phyloP scores from a whole-genome alignment of 164 flowering plant species.

The Houttuynia cordata region DNA sequence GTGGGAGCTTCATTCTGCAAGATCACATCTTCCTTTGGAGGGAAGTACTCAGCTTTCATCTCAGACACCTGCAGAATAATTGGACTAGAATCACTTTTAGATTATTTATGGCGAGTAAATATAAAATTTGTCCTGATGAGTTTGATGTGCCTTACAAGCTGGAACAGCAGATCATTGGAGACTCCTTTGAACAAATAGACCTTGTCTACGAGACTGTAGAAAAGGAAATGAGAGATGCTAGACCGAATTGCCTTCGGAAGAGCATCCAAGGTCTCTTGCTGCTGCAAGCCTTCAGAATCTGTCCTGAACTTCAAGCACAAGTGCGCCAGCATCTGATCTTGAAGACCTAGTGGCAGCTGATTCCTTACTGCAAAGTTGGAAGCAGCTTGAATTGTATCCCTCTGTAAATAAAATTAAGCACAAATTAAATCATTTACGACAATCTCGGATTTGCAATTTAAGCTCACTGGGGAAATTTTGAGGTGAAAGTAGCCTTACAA shows the following conservation, averaged over 20 bases:
- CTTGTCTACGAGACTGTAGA: constrained; percentile 62
- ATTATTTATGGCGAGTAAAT: not conserved
- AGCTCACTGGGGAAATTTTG: not conserved
- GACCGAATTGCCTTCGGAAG: constrained; percentile 95
- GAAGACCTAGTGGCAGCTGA: constrained; percentile 55
- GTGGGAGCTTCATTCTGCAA: constrained; percentile 97
- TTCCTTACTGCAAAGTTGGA: constrained; percentile 82
- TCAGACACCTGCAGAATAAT: constrained; percentile 59
- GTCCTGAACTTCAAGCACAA: constrained; percentile 83
- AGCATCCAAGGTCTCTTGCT: constrained; percentile 75
- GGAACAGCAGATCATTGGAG: constrained; percentile 78
- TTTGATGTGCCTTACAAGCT: constrained; percentile 42
- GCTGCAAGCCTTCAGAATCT: constrained; percentile 86
- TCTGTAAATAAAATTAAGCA: constrained; percentile 26
- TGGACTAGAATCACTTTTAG: not conserved
- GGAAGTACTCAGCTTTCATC: constrained; percentile 91
- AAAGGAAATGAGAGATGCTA: constrained; percentile 74
- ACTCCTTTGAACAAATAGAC: constrained; percentile 78
- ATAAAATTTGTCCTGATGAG: not conserved
- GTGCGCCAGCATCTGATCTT: constrained; percentile 96
- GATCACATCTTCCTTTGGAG: constrained; percentile 92
- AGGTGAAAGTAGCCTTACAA: constrained; percentile 47
- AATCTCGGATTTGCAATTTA: no score
- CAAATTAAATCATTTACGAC: no score
- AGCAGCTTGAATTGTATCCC: constrained; percentile 89